A percentile compares a stretch with the other conserved stretches of the same genome.
Conservation (phyloP, 352 stramenopile genomes). For the Globisporangium middletonii region DNA sequence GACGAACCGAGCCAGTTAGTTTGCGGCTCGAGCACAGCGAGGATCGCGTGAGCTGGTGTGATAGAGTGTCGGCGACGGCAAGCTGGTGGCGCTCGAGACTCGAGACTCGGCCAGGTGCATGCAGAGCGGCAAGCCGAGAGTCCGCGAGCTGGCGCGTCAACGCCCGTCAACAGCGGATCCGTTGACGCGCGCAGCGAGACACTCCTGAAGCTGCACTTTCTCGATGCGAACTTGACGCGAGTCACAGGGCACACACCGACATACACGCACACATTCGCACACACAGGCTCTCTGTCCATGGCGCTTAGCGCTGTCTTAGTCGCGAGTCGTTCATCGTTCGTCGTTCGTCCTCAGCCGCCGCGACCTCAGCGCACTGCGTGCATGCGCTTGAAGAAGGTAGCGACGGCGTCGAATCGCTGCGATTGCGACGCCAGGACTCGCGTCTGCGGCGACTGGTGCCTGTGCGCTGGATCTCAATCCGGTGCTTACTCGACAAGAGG, state of each 20-base stretch:
- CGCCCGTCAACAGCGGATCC: background rate
- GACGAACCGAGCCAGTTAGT: background rate
- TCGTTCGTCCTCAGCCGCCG: no score
- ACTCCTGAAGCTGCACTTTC: background rate
- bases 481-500: slow-evolving; percentile 1
- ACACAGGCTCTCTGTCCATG: background rate
- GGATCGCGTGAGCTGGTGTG: background rate
- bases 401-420: background rate
- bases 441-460: background rate
- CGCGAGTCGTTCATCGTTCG: no score
- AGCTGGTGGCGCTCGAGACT: background rate
- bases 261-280: background rate
- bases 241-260: background rate
- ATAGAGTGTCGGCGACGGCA: background rate
- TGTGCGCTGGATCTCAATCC: background rate
- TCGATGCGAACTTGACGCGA: background rate
- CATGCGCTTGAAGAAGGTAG: no score
- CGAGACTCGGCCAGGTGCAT: no score
- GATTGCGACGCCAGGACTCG: background rate
- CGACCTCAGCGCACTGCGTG: no score
- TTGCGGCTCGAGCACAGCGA: background rate
- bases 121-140: background rate
- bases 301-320: no score
- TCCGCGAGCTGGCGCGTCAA: background rate
- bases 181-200: background rate